These are phyloP conservation scores for Suillus subalutaceus DNA, from an alignment of 768 basidiomycete genomes.

Conservation along the genomic window DNA sequence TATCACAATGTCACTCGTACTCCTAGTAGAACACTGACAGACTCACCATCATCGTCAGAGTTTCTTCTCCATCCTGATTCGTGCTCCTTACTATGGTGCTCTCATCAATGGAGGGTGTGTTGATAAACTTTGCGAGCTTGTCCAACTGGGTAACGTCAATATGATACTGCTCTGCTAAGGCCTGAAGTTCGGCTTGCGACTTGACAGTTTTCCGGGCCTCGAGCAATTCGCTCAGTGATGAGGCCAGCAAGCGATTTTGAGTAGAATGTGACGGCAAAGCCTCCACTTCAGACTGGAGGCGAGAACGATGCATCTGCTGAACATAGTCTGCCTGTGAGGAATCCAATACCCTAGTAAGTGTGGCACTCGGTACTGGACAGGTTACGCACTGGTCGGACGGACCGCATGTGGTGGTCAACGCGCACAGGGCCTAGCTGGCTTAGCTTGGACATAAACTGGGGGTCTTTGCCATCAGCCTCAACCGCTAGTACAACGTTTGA, in stretches of 20 bases:
- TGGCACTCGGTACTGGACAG: too few relatives aligned
- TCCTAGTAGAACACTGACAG: background rate
- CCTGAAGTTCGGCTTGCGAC: conserved; percentile 44
- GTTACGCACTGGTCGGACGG: conserved; percentile 48
- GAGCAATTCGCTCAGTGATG: conserved; percentile 56
- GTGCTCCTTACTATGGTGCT: conserved; percentile 45
- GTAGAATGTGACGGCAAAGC: conserved; percentile 43
- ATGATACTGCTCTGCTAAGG: conserved; percentile 55
- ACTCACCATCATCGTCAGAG: conserved; percentile 52
- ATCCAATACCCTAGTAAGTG: background rate
- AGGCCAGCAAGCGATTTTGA: conserved; percentile 58
- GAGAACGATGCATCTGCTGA: conserved; percentile 53
- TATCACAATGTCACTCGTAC: background rate
- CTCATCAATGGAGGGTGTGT: conserved; percentile 61
- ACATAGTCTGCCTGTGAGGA: conserved; percentile 30
- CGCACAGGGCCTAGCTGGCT: conserved; percentile 65
- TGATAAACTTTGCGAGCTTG: conserved; percentile 58
- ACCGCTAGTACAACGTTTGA: conserved; percentile 46
- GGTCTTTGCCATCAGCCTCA: conserved; percentile 67
- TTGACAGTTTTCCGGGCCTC: conserved; percentile 59
- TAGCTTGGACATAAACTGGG: conserved; percentile 70
- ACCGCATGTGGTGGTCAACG: conserved; percentile 66
- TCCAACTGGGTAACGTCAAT: conserved; percentile 58
- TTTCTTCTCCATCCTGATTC: conserved; percentile 61
- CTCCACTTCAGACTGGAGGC: conserved; percentile 57